These are phyloP conservation scores for Arxiozyma slooffiae DNA, from an alignment of 1,139 yeast genomes.

Conservation along the genomic window DNA sequence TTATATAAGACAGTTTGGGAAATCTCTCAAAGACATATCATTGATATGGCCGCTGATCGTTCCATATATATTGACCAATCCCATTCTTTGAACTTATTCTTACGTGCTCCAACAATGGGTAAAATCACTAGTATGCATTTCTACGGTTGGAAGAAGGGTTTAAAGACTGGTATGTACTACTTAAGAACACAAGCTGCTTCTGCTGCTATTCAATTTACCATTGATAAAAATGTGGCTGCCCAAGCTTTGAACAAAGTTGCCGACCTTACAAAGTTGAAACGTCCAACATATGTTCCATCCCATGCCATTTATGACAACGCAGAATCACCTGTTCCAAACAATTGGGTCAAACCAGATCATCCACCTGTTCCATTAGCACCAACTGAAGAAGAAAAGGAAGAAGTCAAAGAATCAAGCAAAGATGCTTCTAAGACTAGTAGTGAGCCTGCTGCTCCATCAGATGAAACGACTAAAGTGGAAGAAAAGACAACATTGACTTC, in stretches of 20 bases:
- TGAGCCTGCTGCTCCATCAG: constrained; percentile 24
- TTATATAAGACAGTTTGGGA: constrained; percentile 96
- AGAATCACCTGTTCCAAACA: constrained; percentile 14
- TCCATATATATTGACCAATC: constrained; percentile 91
- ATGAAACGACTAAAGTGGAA: constrained; percentile 19
- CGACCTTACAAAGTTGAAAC: constrained; percentile 42
- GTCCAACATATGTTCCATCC: constrained; percentile 39
- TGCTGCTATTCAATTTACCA: constrained; percentile 81
- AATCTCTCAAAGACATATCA: constrained; percentile 72
- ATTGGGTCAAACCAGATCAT: constrained; percentile 40
- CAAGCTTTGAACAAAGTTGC: constrained; percentile 45
- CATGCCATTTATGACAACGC: neutral
- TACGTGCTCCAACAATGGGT: constrained; percentile 78
- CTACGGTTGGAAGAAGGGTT: constrained; percentile 94
- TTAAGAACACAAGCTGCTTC: constrained; percentile 90
- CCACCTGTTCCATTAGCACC: constrained; percentile 23
- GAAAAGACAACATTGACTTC: constrained; percentile 16
- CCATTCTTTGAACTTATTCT: constrained; percentile 76
- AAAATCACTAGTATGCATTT: constrained; percentile 93
- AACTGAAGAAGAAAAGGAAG: constrained; percentile 8
- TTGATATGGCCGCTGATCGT: constrained; percentile 93
- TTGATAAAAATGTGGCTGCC: constrained; percentile 40
- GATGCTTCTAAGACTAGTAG: constrained; percentile 15
- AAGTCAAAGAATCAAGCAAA: constrained; percentile 2
- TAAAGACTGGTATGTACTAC: constrained; percentile 97